These are phyloP conservation scores for Friedmanniomyces endolithicus DNA, from an alignment of 495 filamentous ascomycete species.

Conservation along the genomic window DNA sequence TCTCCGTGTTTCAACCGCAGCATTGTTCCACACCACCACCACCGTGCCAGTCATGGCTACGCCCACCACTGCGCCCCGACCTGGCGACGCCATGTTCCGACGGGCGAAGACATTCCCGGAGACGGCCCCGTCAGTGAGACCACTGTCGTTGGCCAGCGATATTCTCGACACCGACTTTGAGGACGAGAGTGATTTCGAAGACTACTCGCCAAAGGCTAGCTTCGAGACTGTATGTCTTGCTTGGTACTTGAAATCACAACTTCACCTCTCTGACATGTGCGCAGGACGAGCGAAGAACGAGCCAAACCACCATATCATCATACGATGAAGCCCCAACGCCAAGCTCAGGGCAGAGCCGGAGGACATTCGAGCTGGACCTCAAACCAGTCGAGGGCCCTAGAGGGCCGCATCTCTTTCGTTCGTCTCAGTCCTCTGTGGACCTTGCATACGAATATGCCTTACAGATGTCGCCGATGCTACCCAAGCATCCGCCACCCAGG, in stretches of 20 bases:
- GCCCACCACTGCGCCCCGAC: slow-evolving; percentile 29
- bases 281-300: slow-evolving; percentile 42
- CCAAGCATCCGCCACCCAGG: slow-evolving; percentile 26
- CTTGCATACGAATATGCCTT: slow-evolving; percentile 44
- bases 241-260: not conserved
- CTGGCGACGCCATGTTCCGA: slow-evolving; percentile 40
- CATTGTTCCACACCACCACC: not conserved
- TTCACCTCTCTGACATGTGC: slow-evolving; percentile 3
- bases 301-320: slow-evolving; percentile 62
- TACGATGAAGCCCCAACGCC: slow-evolving; percentile 66
- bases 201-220: slow-evolving; percentile 51
- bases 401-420: slow-evolving; percentile 82
- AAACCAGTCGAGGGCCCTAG: slow-evolving; percentile 64
- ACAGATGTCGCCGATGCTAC: slow-evolving; percentile 49
- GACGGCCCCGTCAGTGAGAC: slow-evolving; percentile 27
- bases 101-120: slow-evolving; percentile 25
- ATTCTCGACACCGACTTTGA: slow-evolving; percentile 65
- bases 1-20: not conserved
- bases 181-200: slow-evolving; percentile 40
- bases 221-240: slow-evolving; percentile 49
- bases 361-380: slow-evolving; percentile 35
- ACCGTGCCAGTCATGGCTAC: slow-evolving; percentile 23
- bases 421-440: slow-evolving; percentile 38
- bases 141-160: slow-evolving; percentile 54
- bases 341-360: slow-evolving; percentile 33